phyloP scores from a whole-genome alignment of 768 basidiomycete species.

The Psilocybe sp. region DNA sequence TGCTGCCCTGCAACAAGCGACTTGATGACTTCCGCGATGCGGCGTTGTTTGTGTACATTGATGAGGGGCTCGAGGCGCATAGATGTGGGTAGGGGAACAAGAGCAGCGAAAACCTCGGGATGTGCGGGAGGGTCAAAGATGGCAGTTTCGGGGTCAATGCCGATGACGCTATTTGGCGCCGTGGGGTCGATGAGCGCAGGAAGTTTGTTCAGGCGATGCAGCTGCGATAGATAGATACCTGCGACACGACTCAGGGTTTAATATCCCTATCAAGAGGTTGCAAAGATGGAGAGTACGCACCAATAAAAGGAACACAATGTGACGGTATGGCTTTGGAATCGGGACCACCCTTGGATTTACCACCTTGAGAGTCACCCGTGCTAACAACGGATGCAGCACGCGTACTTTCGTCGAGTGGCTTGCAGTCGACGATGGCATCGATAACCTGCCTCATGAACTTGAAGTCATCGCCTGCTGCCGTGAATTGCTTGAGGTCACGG shows the following conservation, averaged over 20 bases:
- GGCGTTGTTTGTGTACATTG: constrained; percentile 86
- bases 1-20: constrained; percentile 80
- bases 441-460: constrained; percentile 68
- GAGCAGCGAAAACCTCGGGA: constrained; percentile 75
- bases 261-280: neutral
- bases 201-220: constrained; percentile 60
- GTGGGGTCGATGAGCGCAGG: constrained; percentile 86
- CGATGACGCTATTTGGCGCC: constrained; percentile 65
- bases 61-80: constrained; percentile 84
- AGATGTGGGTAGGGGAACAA: constrained; percentile 68
- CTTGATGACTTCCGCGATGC: constrained; percentile 80
- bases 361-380: constrained; percentile 35
- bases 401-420: constrained; percentile 51
- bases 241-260: constrained; percentile 4
- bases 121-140: constrained; percentile 69
- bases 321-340: constrained; percentile 40
- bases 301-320: constrained; percentile 81
- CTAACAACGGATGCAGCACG: constrained; percentile 54
- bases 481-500: constrained; percentile 67
- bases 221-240: constrained; percentile 78
- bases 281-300: constrained; percentile 31
- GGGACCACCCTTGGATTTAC: constrained; percentile 36
- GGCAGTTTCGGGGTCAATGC: constrained; percentile 58
- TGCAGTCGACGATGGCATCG: constrained; percentile 62
- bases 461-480: constrained; percentile 66